A percentile compares a stretch with the other conserved stretches of the same genome.
phyloP scores from a whole-genome alignment of 225 moss, liverwort and hornwort species.

The Marchantia polymorpha region DNA sequence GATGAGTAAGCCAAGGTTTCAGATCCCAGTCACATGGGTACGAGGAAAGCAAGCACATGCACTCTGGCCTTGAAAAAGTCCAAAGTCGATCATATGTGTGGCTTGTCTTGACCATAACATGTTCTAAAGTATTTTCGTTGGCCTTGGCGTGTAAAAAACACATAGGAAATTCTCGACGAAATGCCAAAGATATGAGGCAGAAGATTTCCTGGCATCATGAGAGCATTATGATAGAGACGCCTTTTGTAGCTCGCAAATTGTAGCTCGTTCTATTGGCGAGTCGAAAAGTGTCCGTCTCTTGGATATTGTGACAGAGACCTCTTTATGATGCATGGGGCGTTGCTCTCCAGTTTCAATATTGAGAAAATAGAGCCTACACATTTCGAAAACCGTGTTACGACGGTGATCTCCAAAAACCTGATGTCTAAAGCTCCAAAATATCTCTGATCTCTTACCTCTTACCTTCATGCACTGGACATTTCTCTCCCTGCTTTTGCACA shows the following conservation, averaged over 20 bases:
- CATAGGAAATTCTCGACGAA: not conserved
- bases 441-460: not conserved
- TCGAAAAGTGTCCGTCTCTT: not conserved
- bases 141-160: not conserved
- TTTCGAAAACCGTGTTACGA: not conserved
- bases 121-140: not conserved
- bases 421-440: not conserved
- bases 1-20: not conserved
- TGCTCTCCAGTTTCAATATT: not conserved
- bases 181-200: not conserved
- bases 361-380: not conserved
- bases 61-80: not conserved
- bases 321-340: not conserved
- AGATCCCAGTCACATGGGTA: not conserved
- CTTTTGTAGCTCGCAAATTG: not conserved
- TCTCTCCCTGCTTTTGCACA: not conserved
- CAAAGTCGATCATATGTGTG: not conserved
- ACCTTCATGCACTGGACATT: no score
- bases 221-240: not conserved
- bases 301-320: not conserved
- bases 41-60: not conserved
- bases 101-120: not conserved
- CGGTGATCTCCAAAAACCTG: not conserved
- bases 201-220: not conserved
- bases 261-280: not conserved